Percentiles rank a stretch among this genome's conserved stretches.
phyloP scores from a whole-genome alignment of 306 rosid species.

The Sechiopsis laciniata region DNA sequence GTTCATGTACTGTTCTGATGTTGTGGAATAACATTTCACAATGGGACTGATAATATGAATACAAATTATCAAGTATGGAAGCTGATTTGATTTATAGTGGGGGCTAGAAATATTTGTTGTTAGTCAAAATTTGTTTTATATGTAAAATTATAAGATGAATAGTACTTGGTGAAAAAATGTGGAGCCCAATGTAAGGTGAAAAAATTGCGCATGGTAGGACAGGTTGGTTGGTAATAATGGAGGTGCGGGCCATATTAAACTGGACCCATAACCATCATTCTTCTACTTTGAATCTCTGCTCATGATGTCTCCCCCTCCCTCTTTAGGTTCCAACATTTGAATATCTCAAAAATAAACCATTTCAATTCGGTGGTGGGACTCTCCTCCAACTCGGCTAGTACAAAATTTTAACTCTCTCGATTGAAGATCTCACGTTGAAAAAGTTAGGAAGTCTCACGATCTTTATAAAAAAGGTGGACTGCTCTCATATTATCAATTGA shows the following conservation, averaged over 20 bases:
- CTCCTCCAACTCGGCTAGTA: too few species aligned
- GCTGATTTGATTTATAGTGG: conserved; percentile 11
- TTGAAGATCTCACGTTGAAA: too few species aligned
- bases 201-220: conserved; percentile 22
- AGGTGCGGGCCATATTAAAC: conserved; percentile 1
- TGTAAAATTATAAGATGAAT: conserved; percentile 14
- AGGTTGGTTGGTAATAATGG: conserved; percentile 9
- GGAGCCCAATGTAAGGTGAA: conserved; percentile 18
- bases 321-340: not conserved
- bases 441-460: too few species aligned
- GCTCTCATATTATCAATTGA: too few species aligned
- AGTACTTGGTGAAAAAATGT: conserved; percentile 9
- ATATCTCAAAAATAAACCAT: not conserved
- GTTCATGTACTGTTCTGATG: not conserved
- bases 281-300: conserved; percentile 8
- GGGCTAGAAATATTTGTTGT: conserved; percentile 13
- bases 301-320: conserved; percentile 3
- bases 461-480: too few species aligned
- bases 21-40: not conserved
- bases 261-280: conserved; percentile 15
- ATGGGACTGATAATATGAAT: not conserved
- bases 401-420: too few species aligned
- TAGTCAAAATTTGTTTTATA: not conserved
- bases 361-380: conserved; percentile 7
- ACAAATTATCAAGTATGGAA: not conserved